Conservation (phyloP, 768 basidiomycete genomes). For the Myochromella boudieri region DNA sequence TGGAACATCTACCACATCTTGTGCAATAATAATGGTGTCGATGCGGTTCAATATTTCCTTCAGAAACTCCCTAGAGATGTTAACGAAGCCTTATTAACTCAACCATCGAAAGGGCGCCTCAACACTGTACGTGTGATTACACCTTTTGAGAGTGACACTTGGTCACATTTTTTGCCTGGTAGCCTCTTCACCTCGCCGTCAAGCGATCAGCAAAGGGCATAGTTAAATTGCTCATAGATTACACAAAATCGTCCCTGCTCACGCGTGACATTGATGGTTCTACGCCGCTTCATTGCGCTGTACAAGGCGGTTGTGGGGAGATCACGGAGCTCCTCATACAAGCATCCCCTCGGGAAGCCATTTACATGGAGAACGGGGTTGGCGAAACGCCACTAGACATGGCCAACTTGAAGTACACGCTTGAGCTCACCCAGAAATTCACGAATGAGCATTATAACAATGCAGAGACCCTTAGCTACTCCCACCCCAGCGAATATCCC, state of each 20-base stretch:
- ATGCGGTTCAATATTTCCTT: conserved; percentile 42
- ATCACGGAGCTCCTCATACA: conserved; percentile 40
- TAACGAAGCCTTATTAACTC: conserved; percentile 39
- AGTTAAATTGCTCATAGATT: conserved; percentile 37
- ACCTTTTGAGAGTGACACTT: background rate
- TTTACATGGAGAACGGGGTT: conserved; percentile 51
- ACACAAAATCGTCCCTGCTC: conserved; percentile 33
- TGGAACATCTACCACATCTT: conserved; percentile 59
- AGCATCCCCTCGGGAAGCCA: conserved; percentile 33
- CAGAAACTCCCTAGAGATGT: conserved; percentile 52
- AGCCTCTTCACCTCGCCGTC: conserved; percentile 60
- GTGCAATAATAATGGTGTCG: conserved; percentile 25
- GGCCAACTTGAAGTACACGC: conserved; percentile 26
- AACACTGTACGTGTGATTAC: conserved; percentile 41
- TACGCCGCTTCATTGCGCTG: conserved; percentile 53
- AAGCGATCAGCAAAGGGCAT: conserved; percentile 28
- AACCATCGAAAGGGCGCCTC: conserved; percentile 42
- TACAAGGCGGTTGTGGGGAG: conserved; percentile 28
- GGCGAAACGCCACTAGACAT: conserved; percentile 45
- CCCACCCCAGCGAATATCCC: conserved; percentile 11
- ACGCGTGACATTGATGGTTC: conserved; percentile 47
- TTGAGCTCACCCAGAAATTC: conserved; percentile 16
- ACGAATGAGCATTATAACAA: background rate
- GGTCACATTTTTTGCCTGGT: conserved; percentile 1
- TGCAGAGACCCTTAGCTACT: background rate